Conservation (phyloP, 192 early-diverging fungal species). For the Coemansia sp. region DNA sequence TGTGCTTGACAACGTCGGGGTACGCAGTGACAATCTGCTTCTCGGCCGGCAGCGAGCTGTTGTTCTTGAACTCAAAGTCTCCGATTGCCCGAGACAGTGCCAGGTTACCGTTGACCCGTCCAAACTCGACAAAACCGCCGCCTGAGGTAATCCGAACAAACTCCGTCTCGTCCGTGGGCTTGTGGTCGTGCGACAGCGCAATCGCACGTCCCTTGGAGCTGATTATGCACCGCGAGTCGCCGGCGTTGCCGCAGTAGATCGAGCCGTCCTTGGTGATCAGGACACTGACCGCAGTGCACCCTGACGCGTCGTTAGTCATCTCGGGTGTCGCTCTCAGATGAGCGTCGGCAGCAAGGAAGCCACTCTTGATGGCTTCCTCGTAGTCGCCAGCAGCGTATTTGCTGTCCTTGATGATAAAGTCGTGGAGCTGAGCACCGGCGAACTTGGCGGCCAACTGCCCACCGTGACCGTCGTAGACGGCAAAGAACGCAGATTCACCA, state of each 20-base stretch:
- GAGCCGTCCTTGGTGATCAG: constrained; percentile 80
- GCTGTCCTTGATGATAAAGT: constrained; percentile 60
- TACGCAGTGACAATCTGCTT: constrained; percentile 92
- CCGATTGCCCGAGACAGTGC: constrained; percentile 96
- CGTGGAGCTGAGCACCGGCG: constrained; percentile 74
- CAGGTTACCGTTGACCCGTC: constrained; percentile 98
- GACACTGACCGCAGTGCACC: constrained; percentile 93
- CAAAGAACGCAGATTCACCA: constrained; percentile 80
- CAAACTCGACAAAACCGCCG: constrained; percentile 98
- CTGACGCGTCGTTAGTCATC: constrained; percentile 80
- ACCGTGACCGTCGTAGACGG: constrained; percentile 97
- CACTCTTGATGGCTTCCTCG: constrained; percentile 73
- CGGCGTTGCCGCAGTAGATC: constrained; percentile 86
- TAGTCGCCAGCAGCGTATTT: constrained; percentile 71
- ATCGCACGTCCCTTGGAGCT: constrained; percentile 71
- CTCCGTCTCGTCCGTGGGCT: constrained; percentile 87
- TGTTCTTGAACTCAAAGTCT: constrained; percentile 99
- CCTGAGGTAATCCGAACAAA: constrained; percentile 79
- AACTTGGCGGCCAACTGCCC: constrained; percentile 82
- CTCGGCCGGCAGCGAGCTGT: constrained; percentile 69
- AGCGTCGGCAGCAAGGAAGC: constrained; percentile 77
- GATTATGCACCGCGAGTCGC: constrained; percentile 93
- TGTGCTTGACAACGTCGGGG: constrained; percentile 74
- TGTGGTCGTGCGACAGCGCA: constrained; percentile 90
- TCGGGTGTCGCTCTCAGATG: constrained; percentile 76